A percentile compares a stretch with the other conserved stretches of the same genome.
Conservation (phyloP, 2,329 filamentous ascomycete genomes). For the Orbilia oligospora region DNA sequence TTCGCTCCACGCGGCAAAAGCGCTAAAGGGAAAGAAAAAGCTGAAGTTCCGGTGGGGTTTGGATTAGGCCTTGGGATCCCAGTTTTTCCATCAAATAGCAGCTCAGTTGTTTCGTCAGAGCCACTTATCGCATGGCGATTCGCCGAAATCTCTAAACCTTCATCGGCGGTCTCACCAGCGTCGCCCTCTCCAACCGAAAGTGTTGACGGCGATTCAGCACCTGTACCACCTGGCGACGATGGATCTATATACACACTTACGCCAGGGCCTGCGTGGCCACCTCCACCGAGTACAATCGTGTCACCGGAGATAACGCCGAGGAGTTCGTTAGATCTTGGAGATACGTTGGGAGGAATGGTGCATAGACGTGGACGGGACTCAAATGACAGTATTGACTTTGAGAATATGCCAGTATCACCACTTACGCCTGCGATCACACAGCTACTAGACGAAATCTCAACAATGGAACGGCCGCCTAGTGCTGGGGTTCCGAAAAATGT, state of each 20-base stretch:
- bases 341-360: constrained; percentile 15
- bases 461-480: constrained; percentile 47
- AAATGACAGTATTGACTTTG: constrained; percentile 16
- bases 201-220: constrained; percentile 44
- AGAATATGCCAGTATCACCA: constrained; percentile 40
- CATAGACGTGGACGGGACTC: constrained; percentile 29
- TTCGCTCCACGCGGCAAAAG: constrained; percentile 39
- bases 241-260: constrained; percentile 53
- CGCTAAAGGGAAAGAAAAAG: constrained; percentile 40
- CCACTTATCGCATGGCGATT: constrained; percentile 54
- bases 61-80: constrained; percentile 55
- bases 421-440: constrained; percentile 34
- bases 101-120: constrained; percentile 12
- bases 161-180: constrained; percentile 29
- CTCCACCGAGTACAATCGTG: constrained; percentile 44
- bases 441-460: constrained; percentile 49
- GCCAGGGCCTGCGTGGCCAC: constrained; percentile 54
- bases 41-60: constrained; percentile 43
- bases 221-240: constrained; percentile 45
- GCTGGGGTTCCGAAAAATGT: constrained; percentile 37
- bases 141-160: constrained; percentile 41
- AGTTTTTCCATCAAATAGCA: constrained; percentile 31
- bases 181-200: constrained; percentile 58
- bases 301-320: constrained; percentile 54
- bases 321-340: constrained; percentile 42